phyloP scores from a whole-genome alignment of 805 yeast genomes.

The Sugiyamaella boreocaroliniensis region DNA sequence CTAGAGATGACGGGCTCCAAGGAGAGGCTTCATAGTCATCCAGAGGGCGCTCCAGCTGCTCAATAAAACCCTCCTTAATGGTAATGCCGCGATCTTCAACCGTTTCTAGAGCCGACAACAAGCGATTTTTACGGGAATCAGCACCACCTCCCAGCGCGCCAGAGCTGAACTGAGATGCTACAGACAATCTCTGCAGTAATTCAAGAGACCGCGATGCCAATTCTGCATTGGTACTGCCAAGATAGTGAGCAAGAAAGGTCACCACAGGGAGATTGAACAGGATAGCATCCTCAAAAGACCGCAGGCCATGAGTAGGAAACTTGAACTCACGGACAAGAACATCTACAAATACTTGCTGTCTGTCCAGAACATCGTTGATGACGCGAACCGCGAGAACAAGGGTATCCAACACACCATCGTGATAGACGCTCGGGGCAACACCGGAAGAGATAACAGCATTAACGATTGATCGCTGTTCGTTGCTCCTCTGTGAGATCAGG shows the following conservation, averaged over 20 bases:
- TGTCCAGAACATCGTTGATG: conserved; percentile 18
- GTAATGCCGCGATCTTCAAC: conserved; percentile 65
- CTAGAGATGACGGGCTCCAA: not conserved
- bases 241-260: conserved; percentile 68
- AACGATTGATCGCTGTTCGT: not conserved
- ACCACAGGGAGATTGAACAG: conserved; percentile 63
- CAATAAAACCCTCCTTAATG: conserved; percentile 64
- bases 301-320: conserved; percentile 54
- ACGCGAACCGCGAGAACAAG: conserved; percentile 23
- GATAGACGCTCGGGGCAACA: not conserved
- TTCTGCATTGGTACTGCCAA: conserved; percentile 47
- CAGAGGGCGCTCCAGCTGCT: conserved; percentile 46
- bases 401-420: conserved; percentile 32
- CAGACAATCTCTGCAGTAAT: conserved; percentile 46
- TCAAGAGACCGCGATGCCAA: conserved; percentile 50
- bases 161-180: conserved; percentile 41
- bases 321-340: conserved; percentile 36
- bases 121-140: conserved; percentile 40
- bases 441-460: not conserved
- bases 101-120: conserved; percentile 65
- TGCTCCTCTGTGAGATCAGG: conserved; percentile 36
- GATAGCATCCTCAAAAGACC: conserved; percentile 65
- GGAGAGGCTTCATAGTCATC: conserved; percentile 7
- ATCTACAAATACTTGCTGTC: conserved; percentile 56
- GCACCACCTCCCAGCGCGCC: not conserved